A percentile compares a stretch with the other conserved stretches of the same genome.
These are phyloP conservation scores for Podila horticola DNA, from an alignment of 192 early-diverging fungal genomes.

Conservation along the genomic window DNA sequence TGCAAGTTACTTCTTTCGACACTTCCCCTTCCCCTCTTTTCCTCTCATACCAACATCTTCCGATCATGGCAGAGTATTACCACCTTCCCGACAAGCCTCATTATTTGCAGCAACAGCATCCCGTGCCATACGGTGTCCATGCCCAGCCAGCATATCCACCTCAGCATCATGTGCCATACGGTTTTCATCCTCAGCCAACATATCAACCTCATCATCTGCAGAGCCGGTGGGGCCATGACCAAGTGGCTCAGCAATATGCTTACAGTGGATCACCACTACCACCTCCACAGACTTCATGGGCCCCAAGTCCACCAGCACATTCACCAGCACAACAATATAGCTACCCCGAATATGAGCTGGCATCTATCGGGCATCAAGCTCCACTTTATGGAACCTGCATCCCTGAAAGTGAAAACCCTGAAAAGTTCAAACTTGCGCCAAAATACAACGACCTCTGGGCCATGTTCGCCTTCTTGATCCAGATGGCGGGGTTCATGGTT, in stretches of 20 bases:
- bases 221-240: slow-evolving; percentile 11
- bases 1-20: slow-evolving; percentile 18
- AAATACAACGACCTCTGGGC: slow-evolving; percentile 39
- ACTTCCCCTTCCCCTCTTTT: neutral
- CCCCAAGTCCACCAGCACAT: neutral
- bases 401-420: slow-evolving; percentile 2
- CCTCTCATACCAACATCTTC: slow-evolving; percentile 3
- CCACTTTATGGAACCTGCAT: slow-evolving; percentile 2
- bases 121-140: too few species aligned
- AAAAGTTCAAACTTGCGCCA: slow-evolving; percentile 19
- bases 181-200: slow-evolving; percentile 17
- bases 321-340: slow-evolving; percentile 3
- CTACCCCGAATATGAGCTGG: slow-evolving; percentile 9
- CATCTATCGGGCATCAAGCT: slow-evolving; percentile 12
- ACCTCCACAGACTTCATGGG: too few species aligned
- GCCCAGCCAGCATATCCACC: too few species aligned
- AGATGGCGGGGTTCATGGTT: slow-evolving; percentile 21
- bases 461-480: slow-evolving; percentile 21
- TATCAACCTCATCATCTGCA: slow-evolving; percentile 14
- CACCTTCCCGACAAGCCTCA: slow-evolving; percentile 1
- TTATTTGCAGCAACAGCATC: slow-evolving; percentile 1
- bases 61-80: slow-evolving; percentile 4
- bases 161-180: neutral
- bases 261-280: slow-evolving; percentile 12
- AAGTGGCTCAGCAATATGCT: slow-evolving; percentile 5